Conservation (phyloP, 2,329 filamentous ascomycete species). For the Waltergamsia citrina region DNA sequence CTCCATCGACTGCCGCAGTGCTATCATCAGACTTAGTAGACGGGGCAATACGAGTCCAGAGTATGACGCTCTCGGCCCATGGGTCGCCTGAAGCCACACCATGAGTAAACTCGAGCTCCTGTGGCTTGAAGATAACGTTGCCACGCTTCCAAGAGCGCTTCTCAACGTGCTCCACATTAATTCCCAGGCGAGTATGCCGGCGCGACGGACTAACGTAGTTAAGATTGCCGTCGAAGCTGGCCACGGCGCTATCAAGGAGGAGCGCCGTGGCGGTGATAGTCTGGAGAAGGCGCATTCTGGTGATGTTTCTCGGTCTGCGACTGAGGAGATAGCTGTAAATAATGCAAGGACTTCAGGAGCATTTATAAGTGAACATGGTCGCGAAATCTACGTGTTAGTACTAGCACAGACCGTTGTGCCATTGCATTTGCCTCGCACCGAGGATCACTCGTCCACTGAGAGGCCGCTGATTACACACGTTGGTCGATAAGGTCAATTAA, state of each 20-base stretch:
- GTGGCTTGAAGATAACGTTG: constrained; percentile 29
- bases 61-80: constrained; percentile 48
- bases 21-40: constrained; percentile 33
- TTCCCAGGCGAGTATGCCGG: constrained; percentile 52
- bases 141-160: constrained; percentile 38
- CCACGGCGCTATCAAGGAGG: neutral
- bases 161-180: constrained; percentile 53
- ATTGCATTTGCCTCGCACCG: no score
- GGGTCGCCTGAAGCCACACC: constrained; percentile 44
- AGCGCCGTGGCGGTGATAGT: neutral
- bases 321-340: no score
- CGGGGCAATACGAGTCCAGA: constrained; percentile 38
- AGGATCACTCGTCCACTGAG: no score
- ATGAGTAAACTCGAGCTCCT: constrained; percentile 53
- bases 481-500: no score
- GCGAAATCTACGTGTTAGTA: no score
- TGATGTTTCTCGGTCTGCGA: no score
- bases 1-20: constrained; percentile 31
- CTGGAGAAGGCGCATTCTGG: neutral
- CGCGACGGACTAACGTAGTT: constrained; percentile 61
- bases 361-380: no score
- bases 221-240: constrained; percentile 35
- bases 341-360: no score
- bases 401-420: no score
- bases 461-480: no score